Percentiles rank a stretch among this genome's conserved stretches.
Evolutionary conservation across 208 protist species (phyloP).

Genomic region (Phytomonas francai): DNA sequence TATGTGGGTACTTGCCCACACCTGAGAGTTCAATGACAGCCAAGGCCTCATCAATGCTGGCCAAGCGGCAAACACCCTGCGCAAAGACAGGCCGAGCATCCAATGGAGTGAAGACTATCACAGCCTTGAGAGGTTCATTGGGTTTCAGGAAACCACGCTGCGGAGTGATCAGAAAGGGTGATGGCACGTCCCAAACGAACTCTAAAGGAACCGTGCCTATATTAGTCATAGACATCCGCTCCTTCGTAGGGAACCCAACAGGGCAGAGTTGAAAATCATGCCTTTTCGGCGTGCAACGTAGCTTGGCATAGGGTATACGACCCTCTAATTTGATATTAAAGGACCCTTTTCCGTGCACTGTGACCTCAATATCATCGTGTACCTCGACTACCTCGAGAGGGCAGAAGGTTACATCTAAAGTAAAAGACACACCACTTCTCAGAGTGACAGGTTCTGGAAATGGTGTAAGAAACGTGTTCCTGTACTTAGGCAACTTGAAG

Average conservation of each 20-base stretch:
- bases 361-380: constrained; percentile 77
- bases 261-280: constrained; percentile 90
- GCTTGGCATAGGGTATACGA: constrained; percentile 55
- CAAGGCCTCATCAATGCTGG: constrained; percentile 40
- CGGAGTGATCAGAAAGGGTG: constrained; percentile 70
- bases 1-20: constrained; percentile 89
- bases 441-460: constrained; percentile 84
- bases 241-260: constrained; percentile 37
- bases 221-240: constrained; percentile 70
- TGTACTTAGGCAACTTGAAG: constrained; percentile 69
- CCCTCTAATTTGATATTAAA: constrained; percentile 78
- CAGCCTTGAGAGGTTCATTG: constrained; percentile 38
- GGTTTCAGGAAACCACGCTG: constrained; percentile 31
- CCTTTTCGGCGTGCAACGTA: constrained; percentile 34
- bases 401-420: constrained; percentile 69
- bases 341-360: constrained; percentile 58
- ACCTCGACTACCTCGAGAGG: constrained; percentile 62
- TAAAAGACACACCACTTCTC: constrained; percentile 67
- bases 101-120: constrained; percentile 48
- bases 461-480: constrained; percentile 70
- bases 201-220: constrained; percentile 56
- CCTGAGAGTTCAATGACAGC: constrained; percentile 65
- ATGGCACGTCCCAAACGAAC: constrained; percentile 72
- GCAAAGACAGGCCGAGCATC: constrained; percentile 74
- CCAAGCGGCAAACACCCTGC: constrained; percentile 71